phyloP scores from a whole-genome alignment of 2,329 filamentous ascomycete genomes.

The Fusarium nygamai region DNA sequence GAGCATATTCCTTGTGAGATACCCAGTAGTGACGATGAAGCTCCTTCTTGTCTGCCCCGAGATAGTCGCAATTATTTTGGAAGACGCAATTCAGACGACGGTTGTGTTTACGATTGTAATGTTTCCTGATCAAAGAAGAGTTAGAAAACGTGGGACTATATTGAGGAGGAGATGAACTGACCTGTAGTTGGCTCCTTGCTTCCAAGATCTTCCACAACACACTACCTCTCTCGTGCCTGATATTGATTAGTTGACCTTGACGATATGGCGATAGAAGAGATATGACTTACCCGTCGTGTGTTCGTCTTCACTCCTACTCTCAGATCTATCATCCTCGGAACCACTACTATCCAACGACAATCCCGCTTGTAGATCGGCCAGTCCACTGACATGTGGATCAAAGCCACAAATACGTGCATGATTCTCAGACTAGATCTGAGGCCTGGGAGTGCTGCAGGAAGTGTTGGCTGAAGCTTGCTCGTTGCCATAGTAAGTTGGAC shows the following conservation, averaged over 20 bases:
- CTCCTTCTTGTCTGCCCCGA: neutral
- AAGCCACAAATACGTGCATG: constrained; percentile 17
- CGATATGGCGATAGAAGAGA: accelerated
- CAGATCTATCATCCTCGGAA: neutral
- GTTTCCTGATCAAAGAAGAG: neutral
- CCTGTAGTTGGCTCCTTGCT: constrained; percentile 3
- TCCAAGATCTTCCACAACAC: constrained; percentile 2
- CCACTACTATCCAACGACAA: neutral
- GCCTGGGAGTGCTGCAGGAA: constrained; percentile 16
- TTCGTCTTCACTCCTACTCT: neutral
- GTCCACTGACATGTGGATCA: constrained; percentile 2
- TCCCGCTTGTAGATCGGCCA: constrained; percentile 25
- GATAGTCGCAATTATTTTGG: neutral
- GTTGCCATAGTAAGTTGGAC: neutral
- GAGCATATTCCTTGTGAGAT: constrained; percentile 8
- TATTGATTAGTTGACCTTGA: neutral
- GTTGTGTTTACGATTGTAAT: constrained; percentile 3
- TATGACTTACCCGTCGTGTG: neutral
- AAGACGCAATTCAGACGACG: constrained; percentile 7
- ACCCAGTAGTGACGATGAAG: constrained; percentile 26
- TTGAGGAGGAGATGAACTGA: neutral
- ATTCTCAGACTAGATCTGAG: constrained; percentile 19
- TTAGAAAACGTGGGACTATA: neutral
- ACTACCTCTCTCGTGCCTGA: neutral
- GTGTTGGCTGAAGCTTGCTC: neutral